A percentile compares a stretch with the other conserved stretches of the same genome.
Conservation (phyloP, 2,329 filamentous ascomycete species). For the Onygena corvina region DNA sequence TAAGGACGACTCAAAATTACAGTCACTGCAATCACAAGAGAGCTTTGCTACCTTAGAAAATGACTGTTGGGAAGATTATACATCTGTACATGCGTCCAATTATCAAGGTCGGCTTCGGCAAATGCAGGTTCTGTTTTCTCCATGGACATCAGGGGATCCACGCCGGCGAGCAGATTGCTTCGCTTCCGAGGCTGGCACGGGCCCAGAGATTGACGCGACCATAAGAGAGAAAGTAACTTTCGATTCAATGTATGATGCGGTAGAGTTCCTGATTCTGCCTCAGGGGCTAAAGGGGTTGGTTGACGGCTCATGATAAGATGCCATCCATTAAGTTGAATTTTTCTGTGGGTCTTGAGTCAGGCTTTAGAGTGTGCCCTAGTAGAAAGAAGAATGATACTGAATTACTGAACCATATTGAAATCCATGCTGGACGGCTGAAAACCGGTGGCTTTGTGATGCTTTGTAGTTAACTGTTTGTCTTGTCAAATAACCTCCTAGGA, state of each 20-base stretch:
- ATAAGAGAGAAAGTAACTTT: neutral
- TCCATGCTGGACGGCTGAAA: too few species aligned
- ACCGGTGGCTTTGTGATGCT: too few species aligned
- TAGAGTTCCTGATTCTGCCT: conserved; percentile 15
- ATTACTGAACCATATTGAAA: too few species aligned
- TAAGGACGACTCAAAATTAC: neutral
- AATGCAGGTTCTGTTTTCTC: conserved; percentile 82
- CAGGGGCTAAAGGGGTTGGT: conserved; percentile 11
- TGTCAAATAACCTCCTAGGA: too few species aligned
- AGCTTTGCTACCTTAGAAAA: neutral
- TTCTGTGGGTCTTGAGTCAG: too few species aligned
- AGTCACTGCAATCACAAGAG: neutral
- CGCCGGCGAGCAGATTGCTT: neutral
- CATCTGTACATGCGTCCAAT: neutral
- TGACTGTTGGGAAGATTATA: neutral
- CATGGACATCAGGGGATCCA: conserved; percentile 48
- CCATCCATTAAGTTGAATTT: neutral
- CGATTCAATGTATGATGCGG: conserved; percentile 7
- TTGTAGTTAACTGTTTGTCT: too few species aligned
- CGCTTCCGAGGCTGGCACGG: neutral
- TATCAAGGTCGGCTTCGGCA: conserved; percentile 20
- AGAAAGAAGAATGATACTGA: too few species aligned
- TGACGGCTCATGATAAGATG: too few species aligned
- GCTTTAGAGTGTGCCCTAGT: too few species aligned
- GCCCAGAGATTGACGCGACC: neutral